phyloP scores from a whole-genome alignment of 2,329 filamentous ascomycete species.

The Drechslerella coelobrocha region DNA sequence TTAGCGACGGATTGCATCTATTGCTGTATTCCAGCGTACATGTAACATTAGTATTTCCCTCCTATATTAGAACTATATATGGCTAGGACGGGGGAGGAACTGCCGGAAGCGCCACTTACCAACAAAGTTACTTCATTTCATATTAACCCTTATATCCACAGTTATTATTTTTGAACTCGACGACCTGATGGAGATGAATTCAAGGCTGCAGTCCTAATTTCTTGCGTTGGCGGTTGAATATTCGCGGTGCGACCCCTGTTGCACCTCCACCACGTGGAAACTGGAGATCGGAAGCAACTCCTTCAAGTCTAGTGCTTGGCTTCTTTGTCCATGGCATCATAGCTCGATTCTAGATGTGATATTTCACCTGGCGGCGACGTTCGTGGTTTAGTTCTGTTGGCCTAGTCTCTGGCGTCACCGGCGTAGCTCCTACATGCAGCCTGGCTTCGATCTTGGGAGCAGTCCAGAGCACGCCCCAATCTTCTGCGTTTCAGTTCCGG shows the following conservation, averaged over 20 bases:
- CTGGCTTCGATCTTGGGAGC: too few relatives aligned
- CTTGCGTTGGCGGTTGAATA: slow-evolving; percentile 2
- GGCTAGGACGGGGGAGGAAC: not conserved
- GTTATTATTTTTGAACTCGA: not conserved
- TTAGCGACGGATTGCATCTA: not conserved
- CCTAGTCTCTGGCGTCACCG: too few relatives aligned
- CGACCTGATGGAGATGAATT: not conserved
- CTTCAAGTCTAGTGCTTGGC: not conserved
- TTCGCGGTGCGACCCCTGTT: not conserved
- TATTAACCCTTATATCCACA: too few relatives aligned
- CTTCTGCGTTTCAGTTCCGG: too few relatives aligned
- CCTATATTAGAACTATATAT: not conserved
- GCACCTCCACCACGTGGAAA: slow-evolving; percentile 1
- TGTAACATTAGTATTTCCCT: not conserved
- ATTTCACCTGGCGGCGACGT: not conserved
- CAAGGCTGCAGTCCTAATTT: not conserved
- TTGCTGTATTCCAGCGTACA: not conserved
- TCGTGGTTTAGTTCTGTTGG: not conserved
- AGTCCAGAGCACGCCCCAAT: too few relatives aligned
- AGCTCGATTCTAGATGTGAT: not conserved
- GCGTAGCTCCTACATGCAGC: too few relatives aligned
- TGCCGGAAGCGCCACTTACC: not conserved
- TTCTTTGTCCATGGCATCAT: not conserved
- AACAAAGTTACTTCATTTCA: not conserved
- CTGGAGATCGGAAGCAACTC: not conserved